Percentiles rank a stretch among this genome's conserved stretches.
phyloP scores from a whole-genome alignment of 2,329 filamentous ascomycete genomes.

The Graphiopsis chlorocephala region DNA sequence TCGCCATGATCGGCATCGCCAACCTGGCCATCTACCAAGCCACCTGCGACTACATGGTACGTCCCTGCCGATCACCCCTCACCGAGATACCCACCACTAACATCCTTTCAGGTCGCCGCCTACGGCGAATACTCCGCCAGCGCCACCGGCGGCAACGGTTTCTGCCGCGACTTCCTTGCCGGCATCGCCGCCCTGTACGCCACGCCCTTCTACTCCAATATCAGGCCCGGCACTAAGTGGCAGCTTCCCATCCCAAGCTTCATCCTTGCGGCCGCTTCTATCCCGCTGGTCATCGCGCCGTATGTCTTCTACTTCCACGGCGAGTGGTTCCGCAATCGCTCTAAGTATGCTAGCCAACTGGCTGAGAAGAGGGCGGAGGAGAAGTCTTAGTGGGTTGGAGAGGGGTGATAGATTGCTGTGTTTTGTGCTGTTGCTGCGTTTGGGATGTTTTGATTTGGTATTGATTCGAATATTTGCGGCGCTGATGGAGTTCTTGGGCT shows the following conservation, averaged over 20 bases:
- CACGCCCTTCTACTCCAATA: conserved; percentile 47
- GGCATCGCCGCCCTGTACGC: conserved; percentile 69
- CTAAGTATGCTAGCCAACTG: conserved; percentile 40
- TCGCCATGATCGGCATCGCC: conserved; percentile 66
- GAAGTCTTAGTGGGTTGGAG: background rate
- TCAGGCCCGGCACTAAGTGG: conserved; percentile 25
- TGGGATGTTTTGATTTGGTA: background rate
- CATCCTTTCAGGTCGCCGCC: conserved; percentile 63
- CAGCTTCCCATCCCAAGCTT: conserved; percentile 50
- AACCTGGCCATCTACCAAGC: conserved; percentile 48
- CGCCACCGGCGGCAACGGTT: conserved; percentile 73
- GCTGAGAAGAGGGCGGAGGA: conserved; percentile 42
- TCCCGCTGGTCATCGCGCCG: conserved; percentile 53
- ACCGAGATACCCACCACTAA: background rate
- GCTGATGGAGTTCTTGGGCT: background rate
- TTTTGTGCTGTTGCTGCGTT: background rate
- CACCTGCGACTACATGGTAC: conserved; percentile 61
- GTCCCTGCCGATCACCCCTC: conserved; percentile 63
- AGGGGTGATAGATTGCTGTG: background rate
- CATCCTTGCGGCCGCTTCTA: conserved; percentile 50
- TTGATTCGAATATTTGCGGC: background rate
- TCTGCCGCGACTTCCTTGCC: conserved; percentile 69
- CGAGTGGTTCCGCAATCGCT: conserved; percentile 40
- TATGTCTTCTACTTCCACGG: conserved; percentile 53
- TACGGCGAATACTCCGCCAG: conserved; percentile 72